Conservation (phyloP, 139 green algal genomes). For the Eudorina sp. region DNA sequence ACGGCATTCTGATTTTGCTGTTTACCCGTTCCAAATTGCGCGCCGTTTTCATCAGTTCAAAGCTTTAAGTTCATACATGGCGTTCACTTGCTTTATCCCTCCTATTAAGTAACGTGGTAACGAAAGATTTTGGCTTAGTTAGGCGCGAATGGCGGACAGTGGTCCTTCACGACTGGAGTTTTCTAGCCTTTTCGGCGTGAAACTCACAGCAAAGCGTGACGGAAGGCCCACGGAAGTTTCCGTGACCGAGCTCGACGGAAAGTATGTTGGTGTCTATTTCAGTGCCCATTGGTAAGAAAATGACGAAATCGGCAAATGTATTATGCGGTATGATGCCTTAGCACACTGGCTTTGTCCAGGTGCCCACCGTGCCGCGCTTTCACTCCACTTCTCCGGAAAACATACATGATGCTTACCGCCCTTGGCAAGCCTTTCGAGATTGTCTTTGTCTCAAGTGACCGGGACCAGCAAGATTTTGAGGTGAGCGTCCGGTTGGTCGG, state of each 20-base stretch:
- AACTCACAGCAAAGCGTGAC: conserved; percentile 27
- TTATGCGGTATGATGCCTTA: neutral
- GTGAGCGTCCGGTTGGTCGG: conserved; percentile 25
- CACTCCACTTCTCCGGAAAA: conserved; percentile 62
- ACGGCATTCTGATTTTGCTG: no score
- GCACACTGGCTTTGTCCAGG: neutral
- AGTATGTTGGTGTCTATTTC: conserved; percentile 71
- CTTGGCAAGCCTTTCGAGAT: conserved; percentile 63
- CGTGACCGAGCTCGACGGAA: conserved; percentile 47
- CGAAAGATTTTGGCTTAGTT: neutral
- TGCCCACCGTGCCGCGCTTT: conserved; percentile 71
- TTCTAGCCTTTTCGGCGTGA: neutral
- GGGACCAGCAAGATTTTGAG: conserved; percentile 54
- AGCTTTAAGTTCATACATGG: no score
- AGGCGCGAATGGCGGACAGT: neutral
- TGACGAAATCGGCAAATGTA: neutral
- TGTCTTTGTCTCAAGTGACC: conserved; percentile 68
- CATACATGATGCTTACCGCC: conserved; percentile 60
- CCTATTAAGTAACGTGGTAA: no score
- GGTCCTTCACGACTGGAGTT: neutral
- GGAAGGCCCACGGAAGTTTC: neutral
- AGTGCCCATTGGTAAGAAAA: conserved; percentile 58
- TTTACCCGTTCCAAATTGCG: no score
- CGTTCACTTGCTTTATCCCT: no score
- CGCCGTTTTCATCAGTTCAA: no score